Percentiles rank a stretch among this genome's conserved stretches.
Evolutionary conservation across 768 basidiomycete species (phyloP).

Genomic region (Phaffia australis): DNA sequence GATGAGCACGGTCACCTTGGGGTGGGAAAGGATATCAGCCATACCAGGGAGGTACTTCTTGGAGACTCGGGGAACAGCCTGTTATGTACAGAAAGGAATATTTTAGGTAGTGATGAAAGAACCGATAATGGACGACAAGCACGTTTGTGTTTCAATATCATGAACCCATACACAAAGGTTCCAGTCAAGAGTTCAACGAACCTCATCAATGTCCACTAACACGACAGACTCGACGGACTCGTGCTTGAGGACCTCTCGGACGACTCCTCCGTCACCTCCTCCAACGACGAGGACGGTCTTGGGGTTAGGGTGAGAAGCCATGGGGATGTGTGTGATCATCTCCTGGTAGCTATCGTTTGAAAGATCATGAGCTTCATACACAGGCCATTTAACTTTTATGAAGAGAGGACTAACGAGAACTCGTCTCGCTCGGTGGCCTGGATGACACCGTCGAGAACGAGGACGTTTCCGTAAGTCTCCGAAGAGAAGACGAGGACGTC

Average conservation of each 20-base stretch:
- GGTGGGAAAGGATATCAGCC: conserved; percentile 66
- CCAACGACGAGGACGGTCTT: conserved; percentile 94
- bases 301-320: conserved; percentile 91
- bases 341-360: conserved; percentile 68
- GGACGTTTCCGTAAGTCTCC: conserved; percentile 91
- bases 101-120: background rate
- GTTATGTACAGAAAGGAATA: conserved; percentile 9
- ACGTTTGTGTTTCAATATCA: background rate
- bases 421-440: conserved; percentile 98
- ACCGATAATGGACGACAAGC: background rate
- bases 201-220: conserved; percentile 96
- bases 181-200: conserved; percentile 31
- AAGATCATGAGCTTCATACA: conserved; percentile 2
- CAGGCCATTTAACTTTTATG: background rate
- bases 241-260: conserved; percentile 94
- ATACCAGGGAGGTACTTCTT: conserved; percentile 89
- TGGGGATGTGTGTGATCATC: conserved; percentile 97
- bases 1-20: conserved; percentile 70
- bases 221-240: conserved; percentile 79
- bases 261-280: conserved; percentile 95
- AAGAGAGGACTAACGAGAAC: conserved; percentile 65
- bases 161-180: background rate
- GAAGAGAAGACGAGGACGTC: conserved; percentile 96
- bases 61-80: conserved; percentile 91
- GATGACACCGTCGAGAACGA: conserved; percentile 87